phyloP scores from a whole-genome alignment of 2,329 filamentous ascomycete species.

The Fusarium chaquense region DNA sequence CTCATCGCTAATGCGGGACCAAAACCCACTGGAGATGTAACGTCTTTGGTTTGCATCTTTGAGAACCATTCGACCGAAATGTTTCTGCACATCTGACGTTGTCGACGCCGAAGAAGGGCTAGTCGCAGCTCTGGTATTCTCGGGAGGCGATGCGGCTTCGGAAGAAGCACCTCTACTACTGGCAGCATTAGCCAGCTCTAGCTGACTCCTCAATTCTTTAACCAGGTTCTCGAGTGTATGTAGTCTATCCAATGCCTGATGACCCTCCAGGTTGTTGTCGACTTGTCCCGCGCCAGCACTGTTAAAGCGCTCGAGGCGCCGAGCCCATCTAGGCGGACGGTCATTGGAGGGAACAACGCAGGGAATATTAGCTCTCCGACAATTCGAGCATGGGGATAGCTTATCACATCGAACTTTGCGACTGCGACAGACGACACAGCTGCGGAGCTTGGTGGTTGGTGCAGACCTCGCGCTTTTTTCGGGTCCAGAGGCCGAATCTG shows the following conservation, averaged over 20 bases:
- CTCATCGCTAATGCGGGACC: constrained; percentile 68
- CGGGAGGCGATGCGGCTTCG: constrained; percentile 46
- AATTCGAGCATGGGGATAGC: constrained; percentile 67
- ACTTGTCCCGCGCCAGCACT: constrained; percentile 28
- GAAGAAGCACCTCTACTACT: constrained; percentile 47
- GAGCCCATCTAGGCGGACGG: constrained; percentile 66
- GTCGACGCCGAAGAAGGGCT: constrained; percentile 32
- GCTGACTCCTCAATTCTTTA: constrained; percentile 61
- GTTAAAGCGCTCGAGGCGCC: constrained; percentile 59
- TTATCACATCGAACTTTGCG: constrained; percentile 71
- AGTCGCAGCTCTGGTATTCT: constrained; percentile 25
- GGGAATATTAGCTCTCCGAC: constrained; percentile 63
- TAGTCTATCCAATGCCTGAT: constrained; percentile 62
- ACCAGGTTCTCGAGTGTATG: constrained; percentile 64
- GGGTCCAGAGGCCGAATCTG: constrained; percentile 37
- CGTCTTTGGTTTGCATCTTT: constrained; percentile 57
- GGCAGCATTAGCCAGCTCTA: constrained; percentile 56
- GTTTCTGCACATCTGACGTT: constrained; percentile 51
- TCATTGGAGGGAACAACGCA: constrained; percentile 64
- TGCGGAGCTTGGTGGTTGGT: constrained; percentile 53
- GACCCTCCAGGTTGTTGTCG: constrained; percentile 47
- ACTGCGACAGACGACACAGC: constrained; percentile 63
- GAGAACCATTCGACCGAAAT: constrained; percentile 62
- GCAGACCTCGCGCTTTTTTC: constrained; percentile 43
- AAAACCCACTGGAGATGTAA: constrained; percentile 66